phyloP scores from a whole-genome alignment of 2,329 filamentous ascomycete species.

The Juglanconis oblonga region DNA sequence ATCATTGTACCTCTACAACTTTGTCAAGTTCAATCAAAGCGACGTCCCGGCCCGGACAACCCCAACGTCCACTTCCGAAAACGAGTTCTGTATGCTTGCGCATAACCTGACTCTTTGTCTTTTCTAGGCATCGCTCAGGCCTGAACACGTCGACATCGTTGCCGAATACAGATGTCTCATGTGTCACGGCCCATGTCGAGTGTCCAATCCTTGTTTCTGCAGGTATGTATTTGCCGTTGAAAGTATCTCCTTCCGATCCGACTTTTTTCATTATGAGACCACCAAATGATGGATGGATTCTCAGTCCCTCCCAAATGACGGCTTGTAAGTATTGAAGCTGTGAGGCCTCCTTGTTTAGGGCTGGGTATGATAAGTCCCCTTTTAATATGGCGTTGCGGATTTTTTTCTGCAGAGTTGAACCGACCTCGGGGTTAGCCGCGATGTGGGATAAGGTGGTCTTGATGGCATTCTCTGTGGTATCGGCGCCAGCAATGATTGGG shows the following conservation, averaged over 20 bases:
- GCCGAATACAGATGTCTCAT: slow-evolving; percentile 18
- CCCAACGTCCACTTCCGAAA: slow-evolving; percentile 9
- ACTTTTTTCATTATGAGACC: slow-evolving; percentile 18
- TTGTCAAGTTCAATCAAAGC: slow-evolving; percentile 10
- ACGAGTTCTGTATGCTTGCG: slow-evolving; percentile 9
- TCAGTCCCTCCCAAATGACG: slow-evolving; percentile 23
- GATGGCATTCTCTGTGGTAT: slow-evolving; percentile 21
- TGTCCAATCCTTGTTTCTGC: slow-evolving; percentile 18
- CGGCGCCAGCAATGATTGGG: slow-evolving; percentile 22
- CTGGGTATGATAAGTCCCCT: slow-evolving; percentile 4
- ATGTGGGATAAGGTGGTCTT: slow-evolving; percentile 19
- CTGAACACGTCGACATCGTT: slow-evolving; percentile 15
- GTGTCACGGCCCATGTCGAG: slow-evolving; percentile 19
- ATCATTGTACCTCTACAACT: slow-evolving; percentile 1
- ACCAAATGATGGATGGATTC: slow-evolving; percentile 19
- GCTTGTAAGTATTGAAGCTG: slow-evolving; percentile 22
- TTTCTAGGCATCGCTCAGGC: slow-evolving; percentile 20
- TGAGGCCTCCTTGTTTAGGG: slow-evolving; percentile 12
- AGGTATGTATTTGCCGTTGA: slow-evolving; percentile 19
- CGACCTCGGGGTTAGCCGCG: slow-evolving; percentile 12
- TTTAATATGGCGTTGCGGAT: slow-evolving; percentile 13
- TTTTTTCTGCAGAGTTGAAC: slow-evolving; percentile 10
- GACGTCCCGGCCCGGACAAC: slow-evolving; percentile 6
- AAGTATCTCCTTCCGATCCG: slow-evolving; percentile 16
- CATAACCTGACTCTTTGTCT: slow-evolving; percentile 9